These are phyloP conservation scores for Neoscytalidium dimidiatum DNA, from an alignment of 2,329 filamentous ascomycete species.

Conservation along the genomic window DNA sequence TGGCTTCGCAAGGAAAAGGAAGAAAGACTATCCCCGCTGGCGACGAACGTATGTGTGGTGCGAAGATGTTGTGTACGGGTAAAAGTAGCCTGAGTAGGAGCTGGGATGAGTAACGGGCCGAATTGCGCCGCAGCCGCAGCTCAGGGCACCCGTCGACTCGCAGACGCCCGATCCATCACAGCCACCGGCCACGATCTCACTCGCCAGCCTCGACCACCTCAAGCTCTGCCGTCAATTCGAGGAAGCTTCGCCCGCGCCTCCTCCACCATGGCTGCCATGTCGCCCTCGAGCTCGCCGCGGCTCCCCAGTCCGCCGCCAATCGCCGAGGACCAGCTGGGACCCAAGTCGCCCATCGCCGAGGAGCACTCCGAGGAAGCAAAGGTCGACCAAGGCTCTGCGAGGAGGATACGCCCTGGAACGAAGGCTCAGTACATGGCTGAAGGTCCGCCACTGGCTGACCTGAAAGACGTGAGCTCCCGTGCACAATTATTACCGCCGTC, in stretches of 20 bases:
- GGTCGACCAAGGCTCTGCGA: slow-evolving; percentile 72
- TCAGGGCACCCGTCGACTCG: not conserved
- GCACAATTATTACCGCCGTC: not conserved
- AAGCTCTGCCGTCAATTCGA: slow-evolving; percentile 2
- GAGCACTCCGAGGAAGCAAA: slow-evolving; percentile 46
- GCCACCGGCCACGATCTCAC: not conserved
- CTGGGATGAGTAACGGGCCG: not conserved
- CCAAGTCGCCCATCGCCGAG: slow-evolving; percentile 71
- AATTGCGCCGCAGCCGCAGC: not conserved
- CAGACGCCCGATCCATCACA: not conserved
- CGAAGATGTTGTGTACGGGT: not conserved
- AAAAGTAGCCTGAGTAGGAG: not conserved
- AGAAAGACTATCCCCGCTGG: too few species aligned
- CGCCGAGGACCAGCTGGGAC: slow-evolving; percentile 88
- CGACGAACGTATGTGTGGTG: too few species aligned
- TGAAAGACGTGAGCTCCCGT: slow-evolving; percentile 59
- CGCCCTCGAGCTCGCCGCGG: slow-evolving; percentile 77
- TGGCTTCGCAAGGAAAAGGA: too few species aligned
- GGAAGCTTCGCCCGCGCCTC: slow-evolving; percentile 5
- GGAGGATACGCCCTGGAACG: slow-evolving; percentile 89
- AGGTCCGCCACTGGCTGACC: slow-evolving; percentile 82
- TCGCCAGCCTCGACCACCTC: not conserved
- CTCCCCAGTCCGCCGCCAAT: slow-evolving; percentile 93
- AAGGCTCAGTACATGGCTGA: slow-evolving; percentile 90
- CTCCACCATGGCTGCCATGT: slow-evolving; percentile 45